Evolutionary conservation across 2,329 filamentous ascomycete genomes (phyloP).

Genomic region (Scorias spongiosa): DNA sequence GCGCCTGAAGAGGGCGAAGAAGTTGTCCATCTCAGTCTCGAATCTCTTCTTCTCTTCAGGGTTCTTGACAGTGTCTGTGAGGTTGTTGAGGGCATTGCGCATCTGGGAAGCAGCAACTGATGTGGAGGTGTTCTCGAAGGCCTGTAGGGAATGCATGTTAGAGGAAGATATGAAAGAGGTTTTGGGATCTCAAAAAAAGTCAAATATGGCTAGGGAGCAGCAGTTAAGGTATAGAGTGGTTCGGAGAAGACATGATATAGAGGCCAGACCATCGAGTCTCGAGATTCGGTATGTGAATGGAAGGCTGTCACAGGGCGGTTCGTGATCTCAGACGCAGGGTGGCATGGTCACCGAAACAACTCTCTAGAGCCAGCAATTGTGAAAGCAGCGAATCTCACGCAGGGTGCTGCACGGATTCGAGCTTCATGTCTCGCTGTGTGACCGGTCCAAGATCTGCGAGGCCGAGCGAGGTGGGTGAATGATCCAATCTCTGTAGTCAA

Average conservation of each 20-base stretch:
- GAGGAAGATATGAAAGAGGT: neutral
- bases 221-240: neutral
- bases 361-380: no score
- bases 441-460: no score
- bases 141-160: constrained; percentile 37
- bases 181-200: neutral
- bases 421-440: no score
- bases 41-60: constrained; percentile 60
- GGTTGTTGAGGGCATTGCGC: constrained; percentile 90
- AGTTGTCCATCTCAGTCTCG: constrained; percentile 99
- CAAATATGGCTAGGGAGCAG: neutral
- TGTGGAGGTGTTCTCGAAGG: constrained; percentile 98
- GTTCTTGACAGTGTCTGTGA: constrained; percentile 80
- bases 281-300: no score
- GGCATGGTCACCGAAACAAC: no score
- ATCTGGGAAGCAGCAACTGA: constrained; percentile 97
- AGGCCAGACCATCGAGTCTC: no score
- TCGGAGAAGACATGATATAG: neutral
- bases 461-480: no score
- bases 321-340: no score
- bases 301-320: no score
- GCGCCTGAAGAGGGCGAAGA: constrained; percentile 95
- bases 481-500: no score
- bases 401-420: no score
- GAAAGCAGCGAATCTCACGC: no score